Evolutionary conservation across 176 grass and related monocot species (phyloP).

Genomic region (Thalia dealbata): DNA sequence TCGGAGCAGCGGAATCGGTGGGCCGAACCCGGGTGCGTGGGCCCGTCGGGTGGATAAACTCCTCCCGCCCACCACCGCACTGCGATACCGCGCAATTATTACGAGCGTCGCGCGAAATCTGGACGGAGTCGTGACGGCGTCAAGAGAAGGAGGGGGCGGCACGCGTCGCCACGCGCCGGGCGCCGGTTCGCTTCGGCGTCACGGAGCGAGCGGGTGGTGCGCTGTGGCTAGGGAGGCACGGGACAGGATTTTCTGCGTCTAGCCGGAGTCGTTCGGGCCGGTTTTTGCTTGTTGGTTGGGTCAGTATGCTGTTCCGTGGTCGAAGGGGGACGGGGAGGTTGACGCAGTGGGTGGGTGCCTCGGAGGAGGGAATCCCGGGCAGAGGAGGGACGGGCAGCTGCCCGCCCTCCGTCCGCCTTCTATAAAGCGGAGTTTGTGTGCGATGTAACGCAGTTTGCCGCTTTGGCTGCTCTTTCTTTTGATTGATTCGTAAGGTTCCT

Average conservation of each 20-base stretch:
- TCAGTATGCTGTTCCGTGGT: not conserved
- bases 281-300: too few species aligned
- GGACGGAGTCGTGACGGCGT: not conserved
- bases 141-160: too few species aligned
- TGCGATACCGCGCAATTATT: not conserved
- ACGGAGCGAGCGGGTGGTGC: not conserved
- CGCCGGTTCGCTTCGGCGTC: too few species aligned
- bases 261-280: too few species aligned
- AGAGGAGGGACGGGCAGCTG: not conserved
- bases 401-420: not conserved
- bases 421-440: constrained; percentile 32
- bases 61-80: not conserved
- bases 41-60: not conserved
- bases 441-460: constrained; percentile 33
- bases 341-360: not conserved
- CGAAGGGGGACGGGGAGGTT: not conserved
- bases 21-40: not conserved
- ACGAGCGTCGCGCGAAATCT: not conserved
- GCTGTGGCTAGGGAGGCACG: not conserved
- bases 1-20: too few species aligned
- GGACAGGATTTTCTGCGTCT: not conserved
- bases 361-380: not conserved
- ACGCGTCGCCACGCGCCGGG: too few species aligned
- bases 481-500: not conserved
- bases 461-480: constrained; percentile 6